A percentile compares a stretch with the other conserved stretches of the same genome.
Evolutionary conservation across 2,329 filamentous ascomycete genomes (phyloP).

Genomic region (Laburnicola sp.): DNA sequence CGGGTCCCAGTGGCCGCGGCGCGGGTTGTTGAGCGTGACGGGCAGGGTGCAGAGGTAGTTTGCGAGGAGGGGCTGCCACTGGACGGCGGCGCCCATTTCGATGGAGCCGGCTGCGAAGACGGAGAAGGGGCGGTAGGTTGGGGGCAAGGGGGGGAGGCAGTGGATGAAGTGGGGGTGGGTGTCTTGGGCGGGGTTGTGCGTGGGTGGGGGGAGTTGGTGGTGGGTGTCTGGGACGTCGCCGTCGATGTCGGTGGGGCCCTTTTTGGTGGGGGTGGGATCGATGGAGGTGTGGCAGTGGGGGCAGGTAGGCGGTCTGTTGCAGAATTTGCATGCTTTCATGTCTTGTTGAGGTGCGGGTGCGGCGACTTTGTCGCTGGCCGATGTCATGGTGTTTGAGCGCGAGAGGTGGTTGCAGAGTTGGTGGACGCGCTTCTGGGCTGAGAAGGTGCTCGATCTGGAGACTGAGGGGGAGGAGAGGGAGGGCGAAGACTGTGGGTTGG

Average conservation of each 20-base stretch:
- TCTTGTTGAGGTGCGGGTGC: neutral
- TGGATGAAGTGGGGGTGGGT: conserved; percentile 21
- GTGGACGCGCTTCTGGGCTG: conserved; percentile 3
- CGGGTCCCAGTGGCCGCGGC: conserved; percentile 60
- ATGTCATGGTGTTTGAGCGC: conserved; percentile 8
- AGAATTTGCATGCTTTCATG: conserved; percentile 5
- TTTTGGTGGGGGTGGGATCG: neutral
- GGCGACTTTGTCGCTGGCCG: neutral
- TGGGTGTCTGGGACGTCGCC: conserved; percentile 21
- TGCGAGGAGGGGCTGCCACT: conserved; percentile 58
- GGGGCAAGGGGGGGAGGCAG: conserved; percentile 21
- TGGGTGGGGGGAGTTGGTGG: conserved; percentile 26
- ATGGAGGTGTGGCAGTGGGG: neutral
- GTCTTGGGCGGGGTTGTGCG: conserved; percentile 10
- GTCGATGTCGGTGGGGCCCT: conserved; percentile 23
- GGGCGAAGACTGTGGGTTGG: neutral
- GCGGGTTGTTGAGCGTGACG: conserved; percentile 62
- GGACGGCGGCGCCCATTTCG: conserved; percentile 46
- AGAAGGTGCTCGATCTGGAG: conserved; percentile 2
- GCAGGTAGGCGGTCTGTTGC: conserved; percentile 8
- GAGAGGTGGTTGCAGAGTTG: conserved; percentile 16
- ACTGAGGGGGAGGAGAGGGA: neutral
- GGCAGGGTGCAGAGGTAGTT: conserved; percentile 47
- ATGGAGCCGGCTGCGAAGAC: conserved; percentile 65
- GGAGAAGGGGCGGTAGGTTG: conserved; percentile 34